phyloP scores from a whole-genome alignment of 768 basidiomycete genomes.

The Leccinellum luteum region DNA sequence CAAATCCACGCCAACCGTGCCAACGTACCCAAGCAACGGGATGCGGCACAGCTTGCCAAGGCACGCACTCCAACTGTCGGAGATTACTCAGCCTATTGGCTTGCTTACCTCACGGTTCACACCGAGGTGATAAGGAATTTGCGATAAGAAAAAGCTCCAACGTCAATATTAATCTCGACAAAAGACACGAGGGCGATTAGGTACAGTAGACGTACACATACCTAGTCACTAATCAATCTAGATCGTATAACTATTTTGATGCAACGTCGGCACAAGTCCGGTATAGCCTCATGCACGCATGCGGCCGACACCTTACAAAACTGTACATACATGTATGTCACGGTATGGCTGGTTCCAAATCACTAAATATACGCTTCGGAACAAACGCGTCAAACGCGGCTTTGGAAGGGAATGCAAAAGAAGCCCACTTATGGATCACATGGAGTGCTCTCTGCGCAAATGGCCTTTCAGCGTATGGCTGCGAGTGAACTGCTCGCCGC shows the following conservation, averaged over 20 bases:
- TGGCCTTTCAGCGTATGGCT: slow-evolving; percentile 21
- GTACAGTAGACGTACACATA: not conserved
- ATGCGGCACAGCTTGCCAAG: slow-evolving; percentile 22
- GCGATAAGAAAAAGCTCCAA: slow-evolving; percentile 7
- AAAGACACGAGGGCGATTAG: slow-evolving; percentile 9
- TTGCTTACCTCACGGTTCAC: not conserved
- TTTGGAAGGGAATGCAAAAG: not conserved
- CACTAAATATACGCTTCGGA: not conserved
- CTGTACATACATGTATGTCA: not conserved
- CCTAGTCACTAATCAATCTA: not conserved
- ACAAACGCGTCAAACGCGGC: not conserved
- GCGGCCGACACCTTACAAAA: not conserved
- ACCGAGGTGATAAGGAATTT: slow-evolving; percentile 4
- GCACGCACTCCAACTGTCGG: slow-evolving; percentile 6
- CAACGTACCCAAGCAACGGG: not conserved
- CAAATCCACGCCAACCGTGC: not conserved
- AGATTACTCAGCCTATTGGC: not conserved
- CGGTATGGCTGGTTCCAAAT: not conserved
- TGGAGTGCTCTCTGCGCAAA: slow-evolving; percentile 7
- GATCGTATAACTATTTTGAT: not conserved
- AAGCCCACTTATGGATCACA: not conserved
- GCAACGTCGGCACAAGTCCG: slow-evolving; percentile 1
- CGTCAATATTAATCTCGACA: not conserved
- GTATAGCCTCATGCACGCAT: not conserved
- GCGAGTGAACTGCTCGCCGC: slow-evolving; percentile 26